Evolutionary conservation across 495 filamentous ascomycete species (phyloP).

Genomic region (Entonaema liquescens): DNA sequence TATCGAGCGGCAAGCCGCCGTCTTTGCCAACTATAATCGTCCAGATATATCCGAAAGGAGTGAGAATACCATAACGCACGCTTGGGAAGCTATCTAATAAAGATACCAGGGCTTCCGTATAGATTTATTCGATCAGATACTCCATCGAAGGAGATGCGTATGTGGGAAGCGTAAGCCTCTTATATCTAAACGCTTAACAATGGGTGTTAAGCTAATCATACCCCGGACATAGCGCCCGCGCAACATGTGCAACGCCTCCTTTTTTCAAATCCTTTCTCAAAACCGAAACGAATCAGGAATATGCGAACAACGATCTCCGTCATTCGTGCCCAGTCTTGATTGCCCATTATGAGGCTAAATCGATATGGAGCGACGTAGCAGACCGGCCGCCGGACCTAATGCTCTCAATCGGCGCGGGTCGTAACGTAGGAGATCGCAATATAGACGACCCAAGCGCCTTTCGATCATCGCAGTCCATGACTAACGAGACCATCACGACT

Average conservation of each 20-base stretch:
- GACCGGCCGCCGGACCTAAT: constrained; percentile 55
- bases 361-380: constrained; percentile 56
- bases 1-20: constrained; percentile 48
- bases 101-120: constrained; percentile 42
- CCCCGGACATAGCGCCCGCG: constrained; percentile 46
- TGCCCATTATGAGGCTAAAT: constrained; percentile 56
- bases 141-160: constrained; percentile 53
- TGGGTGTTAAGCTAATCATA: constrained; percentile 31
- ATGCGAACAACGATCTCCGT: constrained; percentile 56
- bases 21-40: constrained; percentile 65
- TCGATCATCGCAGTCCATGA: constrained; percentile 32
- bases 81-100: not conserved
- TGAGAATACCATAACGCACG: not conserved
- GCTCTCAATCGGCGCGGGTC: constrained; percentile 57
- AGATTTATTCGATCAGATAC: constrained; percentile 56
- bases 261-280: constrained; percentile 60
- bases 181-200: not conserved
- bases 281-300: constrained; percentile 47
- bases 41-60: constrained; percentile 24
- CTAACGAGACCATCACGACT: constrained; percentile 37
- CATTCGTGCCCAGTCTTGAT: constrained; percentile 59
- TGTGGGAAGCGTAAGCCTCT: constrained; percentile 61
- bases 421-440: constrained; percentile 39
- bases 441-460: constrained; percentile 23
- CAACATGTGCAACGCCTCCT: constrained; percentile 58